Evolutionary conservation across 2,329 filamentous ascomycete species (phyloP).

Genomic region (Paecilomyces niveus): DNA sequence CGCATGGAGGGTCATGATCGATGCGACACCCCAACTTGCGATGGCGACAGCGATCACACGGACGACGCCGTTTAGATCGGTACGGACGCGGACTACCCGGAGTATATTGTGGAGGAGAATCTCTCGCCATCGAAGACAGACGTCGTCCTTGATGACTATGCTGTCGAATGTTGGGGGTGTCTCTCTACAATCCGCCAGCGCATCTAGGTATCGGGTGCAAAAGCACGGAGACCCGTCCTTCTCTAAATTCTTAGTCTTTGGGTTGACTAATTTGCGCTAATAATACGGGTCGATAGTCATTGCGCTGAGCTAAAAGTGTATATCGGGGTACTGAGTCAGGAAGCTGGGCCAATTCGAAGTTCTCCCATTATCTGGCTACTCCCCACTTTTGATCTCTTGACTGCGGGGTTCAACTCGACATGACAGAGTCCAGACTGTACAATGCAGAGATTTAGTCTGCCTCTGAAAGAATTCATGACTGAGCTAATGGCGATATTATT

Average conservation of each 20-base stretch:
- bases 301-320: not conserved
- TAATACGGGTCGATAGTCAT: not conserved
- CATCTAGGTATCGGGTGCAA: not conserved
- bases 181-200: not conserved
- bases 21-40: slow-evolving; percentile 21
- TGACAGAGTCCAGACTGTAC: not conserved
- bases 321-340: not conserved
- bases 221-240: not conserved
- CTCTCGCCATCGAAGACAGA: not conserved
- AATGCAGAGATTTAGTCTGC: not conserved
- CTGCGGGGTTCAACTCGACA: not conserved
- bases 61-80: slow-evolving; percentile 26
- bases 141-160: not conserved
- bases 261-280: not conserved
- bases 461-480: not conserved
- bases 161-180: not conserved
- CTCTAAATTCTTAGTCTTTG: not conserved
- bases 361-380: not conserved
- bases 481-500: too few relatives aligned
- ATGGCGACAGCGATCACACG: slow-evolving; percentile 25
- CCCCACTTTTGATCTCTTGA: not conserved
- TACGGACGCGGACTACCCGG: slow-evolving; percentile 15
- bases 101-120: not conserved
- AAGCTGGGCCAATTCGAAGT: not conserved
- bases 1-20: slow-evolving; percentile 12